Evolutionary conservation across 2,329 filamentous ascomycete species (phyloP).

Genomic region (Pyrenochaeta sp.): DNA sequence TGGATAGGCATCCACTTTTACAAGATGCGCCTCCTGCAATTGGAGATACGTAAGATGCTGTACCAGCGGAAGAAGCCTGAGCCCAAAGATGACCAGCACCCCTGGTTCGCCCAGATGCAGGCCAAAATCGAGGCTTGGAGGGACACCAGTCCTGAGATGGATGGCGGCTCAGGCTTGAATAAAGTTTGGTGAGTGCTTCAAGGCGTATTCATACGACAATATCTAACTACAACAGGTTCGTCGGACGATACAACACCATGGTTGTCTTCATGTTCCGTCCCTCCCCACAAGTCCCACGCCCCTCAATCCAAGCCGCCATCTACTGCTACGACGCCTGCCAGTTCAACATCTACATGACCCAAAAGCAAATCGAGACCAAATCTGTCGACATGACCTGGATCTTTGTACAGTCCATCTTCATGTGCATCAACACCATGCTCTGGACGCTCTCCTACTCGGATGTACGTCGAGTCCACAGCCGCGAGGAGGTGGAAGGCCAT

Average conservation of each 20-base stretch:
- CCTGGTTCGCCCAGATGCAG: constrained; percentile 86
- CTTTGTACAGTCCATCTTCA: constrained; percentile 87
- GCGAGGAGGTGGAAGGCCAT: constrained; percentile 78
- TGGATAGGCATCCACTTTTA: constrained; percentile 91
- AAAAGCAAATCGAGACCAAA: constrained; percentile 77
- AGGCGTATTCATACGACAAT: too few relatives aligned
- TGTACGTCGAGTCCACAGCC: constrained; percentile 75
- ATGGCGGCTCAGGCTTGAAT: constrained; percentile 74
- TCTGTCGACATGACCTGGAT: constrained; percentile 93
- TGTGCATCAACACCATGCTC: constrained; percentile 88
- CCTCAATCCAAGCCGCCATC: constrained; percentile 78
- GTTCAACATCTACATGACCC: constrained; percentile 82
- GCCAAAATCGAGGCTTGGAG: constrained; percentile 82
- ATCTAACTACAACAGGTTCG: constrained; percentile 58
- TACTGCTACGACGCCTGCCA: constrained; percentile 85
- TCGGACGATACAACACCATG: constrained; percentile 82
- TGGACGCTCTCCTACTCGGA: constrained; percentile 92
- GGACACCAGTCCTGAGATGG: constrained; percentile 75
- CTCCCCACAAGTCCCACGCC: constrained; percentile 89
- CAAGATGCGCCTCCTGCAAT: constrained; percentile 86
- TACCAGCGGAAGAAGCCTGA: constrained; percentile 85
- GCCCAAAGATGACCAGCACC: constrained; percentile 80
- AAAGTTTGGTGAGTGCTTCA: constrained; percentile 73
- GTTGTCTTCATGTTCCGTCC: constrained; percentile 87
- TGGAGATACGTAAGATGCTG: constrained; percentile 84